Evolutionary conservation across 345 rosid genomes (phyloP).

Genomic region (Garcia nutans): DNA sequence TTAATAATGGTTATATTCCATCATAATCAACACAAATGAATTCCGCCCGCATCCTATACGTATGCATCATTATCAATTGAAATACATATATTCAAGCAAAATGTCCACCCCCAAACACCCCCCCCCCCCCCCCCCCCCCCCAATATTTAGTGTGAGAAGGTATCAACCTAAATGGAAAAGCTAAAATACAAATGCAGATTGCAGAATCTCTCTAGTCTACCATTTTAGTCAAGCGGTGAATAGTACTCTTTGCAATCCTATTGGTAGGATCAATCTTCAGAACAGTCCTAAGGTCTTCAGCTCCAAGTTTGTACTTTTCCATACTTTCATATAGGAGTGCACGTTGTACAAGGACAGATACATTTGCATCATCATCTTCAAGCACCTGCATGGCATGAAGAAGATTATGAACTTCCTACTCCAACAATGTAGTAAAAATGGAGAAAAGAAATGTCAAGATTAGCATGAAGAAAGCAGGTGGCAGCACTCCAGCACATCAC

Average conservation of each 20-base stretch:
- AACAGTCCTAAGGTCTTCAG: slow-evolving; percentile 91
- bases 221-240: slow-evolving; percentile 88
- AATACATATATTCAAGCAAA: slow-evolving; percentile 10
- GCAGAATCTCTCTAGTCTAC: slow-evolving; percentile 42
- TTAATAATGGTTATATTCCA: slow-evolving; percentile 2
- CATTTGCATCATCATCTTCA: slow-evolving; percentile 64
- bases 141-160: not conserved
- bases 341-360: slow-evolving; percentile 75
- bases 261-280: slow-evolving; percentile 84
- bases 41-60: not conserved
- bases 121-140: slow-evolving; percentile 14
- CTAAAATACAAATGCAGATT: not conserved
- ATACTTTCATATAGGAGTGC: slow-evolving; percentile 95
- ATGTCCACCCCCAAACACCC: slow-evolving; percentile 1
- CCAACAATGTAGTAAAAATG: not conserved
- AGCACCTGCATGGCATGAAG: slow-evolving; percentile 55
- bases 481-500: not conserved
- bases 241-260: slow-evolving; percentile 91
- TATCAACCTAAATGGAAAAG: not conserved
- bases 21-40: slow-evolving; percentile 7
- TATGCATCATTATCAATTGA: not conserved
- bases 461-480: not conserved
- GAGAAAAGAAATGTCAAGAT: not conserved
- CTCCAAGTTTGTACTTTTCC: slow-evolving; percentile 97
- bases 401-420: not conserved